Base-by-base conservation (phyloP, 1,284 basidiomycete species). In the Rhodotorula sp. region DNA sequence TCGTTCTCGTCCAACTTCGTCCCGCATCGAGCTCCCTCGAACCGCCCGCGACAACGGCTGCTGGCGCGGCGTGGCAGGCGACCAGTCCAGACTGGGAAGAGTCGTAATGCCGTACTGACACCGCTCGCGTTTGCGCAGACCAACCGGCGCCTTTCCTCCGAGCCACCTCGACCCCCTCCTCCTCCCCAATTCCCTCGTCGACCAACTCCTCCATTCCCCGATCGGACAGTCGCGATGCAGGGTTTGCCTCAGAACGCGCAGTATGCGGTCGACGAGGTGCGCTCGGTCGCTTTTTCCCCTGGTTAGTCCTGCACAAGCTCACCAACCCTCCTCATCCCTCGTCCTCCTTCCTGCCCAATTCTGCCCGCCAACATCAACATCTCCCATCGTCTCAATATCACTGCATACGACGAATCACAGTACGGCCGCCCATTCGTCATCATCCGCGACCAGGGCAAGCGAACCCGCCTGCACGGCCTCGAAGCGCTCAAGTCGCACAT, bases 401-500 rank as follows among this genome's bases (percentile, higher is more conserved):
- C 24, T 48, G n/a, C 13, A 11, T 17, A 44, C 56, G 20, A 34
- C 8, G 36, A 36, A 4, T 49, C 17, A 3, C 75, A 95, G 92
- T 96, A 94, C 82, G 94, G 94, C 58, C 85, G 94, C 59, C 95
- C 95, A 34, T 98, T 98, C 82, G 97, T 99, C 81, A 95, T 99
- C 60, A 64, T 71, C 29, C 80, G 94, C 58, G 95, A 99, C 79
- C 95, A 99, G 82, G 89, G 86, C 70, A 97, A 84, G 83, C 98
- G 96, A 86, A 97, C 93, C 29, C 88, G 95, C 79, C 89, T 87
- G 54, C 94, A 98, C 84, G 96, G 96, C 68, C 82, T 91, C 73
- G 92, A 96, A 81, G 95, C 95, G 74, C 97, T 99, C 85, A 95
- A 97, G 94, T 91, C 88, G 59, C 95, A 94, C 82, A 98, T 97